Evolutionary conservation across 2,329 filamentous ascomycete species (phyloP), one percentile per base, ranked within the genome.

Genomic region (Colletotrichum acutatum): DNA sequence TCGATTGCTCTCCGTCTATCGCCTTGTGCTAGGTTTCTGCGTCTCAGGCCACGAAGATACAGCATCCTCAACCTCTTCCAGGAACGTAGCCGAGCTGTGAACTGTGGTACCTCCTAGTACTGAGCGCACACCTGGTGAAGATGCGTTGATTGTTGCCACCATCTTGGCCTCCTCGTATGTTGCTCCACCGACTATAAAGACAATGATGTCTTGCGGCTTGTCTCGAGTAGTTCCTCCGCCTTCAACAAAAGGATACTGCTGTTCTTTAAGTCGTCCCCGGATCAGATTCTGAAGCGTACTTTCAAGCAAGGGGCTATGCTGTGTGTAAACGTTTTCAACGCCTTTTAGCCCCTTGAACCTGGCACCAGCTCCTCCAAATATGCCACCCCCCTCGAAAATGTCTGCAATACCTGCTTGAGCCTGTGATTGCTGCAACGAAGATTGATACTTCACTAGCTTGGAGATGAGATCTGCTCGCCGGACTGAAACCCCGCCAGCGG

Each of bases 131-230:
- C 97, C 97, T 0, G 95, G 95, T 12, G 94, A 94, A 70, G 93
- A 94, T 22, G 95, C 95, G 83, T 99, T 99, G 72, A 99, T 92
- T 76, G 95, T 92, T n/a, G 97, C 95, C 52, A 98, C 91, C 88
- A 95, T 95, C 85, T 98, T 98, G 6, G 97, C 95, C 82, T 99
- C 97, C 82, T 99, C 97, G 79, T 98, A 99, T 0, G 97, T 99
- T 22, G 93, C 92, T 3, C 97, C 97, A 6, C 97, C 97, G 28
- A 98, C 88, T 79, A 99, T 95, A 80, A 99, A 99, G 8, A 99
- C 90, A 56, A 99, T 90, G 53, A 99, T 93, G 80, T 99, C 97
- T 81, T 99, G 97, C 4, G 97, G 97, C 81, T 98, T 98, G 79
- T 99, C 97, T 75, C 93, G 90, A 12, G 95, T 98, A 14, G 94